Conservation (phyloP, 257 asterid species). For the Petunia axillaris region DNA sequence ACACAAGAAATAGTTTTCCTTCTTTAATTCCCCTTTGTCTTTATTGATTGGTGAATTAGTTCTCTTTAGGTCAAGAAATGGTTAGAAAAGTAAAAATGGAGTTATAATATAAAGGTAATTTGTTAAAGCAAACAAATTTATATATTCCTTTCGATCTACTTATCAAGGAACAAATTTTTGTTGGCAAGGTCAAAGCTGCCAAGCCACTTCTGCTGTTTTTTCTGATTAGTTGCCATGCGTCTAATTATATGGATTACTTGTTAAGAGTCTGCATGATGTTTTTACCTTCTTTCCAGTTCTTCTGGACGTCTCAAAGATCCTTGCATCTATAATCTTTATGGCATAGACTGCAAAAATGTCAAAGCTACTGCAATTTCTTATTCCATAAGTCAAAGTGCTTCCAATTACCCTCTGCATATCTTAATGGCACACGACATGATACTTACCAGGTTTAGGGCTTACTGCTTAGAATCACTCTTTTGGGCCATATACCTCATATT, state of each 20-base stretch:
- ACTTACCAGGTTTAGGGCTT: neutral
- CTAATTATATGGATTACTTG: neutral
- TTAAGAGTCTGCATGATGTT: neutral
- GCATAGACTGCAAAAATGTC: neutral
- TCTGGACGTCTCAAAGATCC: neutral
- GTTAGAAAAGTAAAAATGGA: neutral
- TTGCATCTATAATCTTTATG: neutral
- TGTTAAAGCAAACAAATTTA: neutral
- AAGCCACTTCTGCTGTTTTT: neutral
- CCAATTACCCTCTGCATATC: neutral
- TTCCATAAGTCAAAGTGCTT: neutral
- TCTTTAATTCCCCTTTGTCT: neutral
- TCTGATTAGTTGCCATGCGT: neutral
- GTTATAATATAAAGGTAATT: neutral
- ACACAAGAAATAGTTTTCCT: neutral
- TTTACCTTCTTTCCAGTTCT: neutral
- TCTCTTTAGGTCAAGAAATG: constrained; percentile 2
- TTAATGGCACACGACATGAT: neutral
- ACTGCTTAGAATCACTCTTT: neutral
- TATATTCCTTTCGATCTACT: neutral
- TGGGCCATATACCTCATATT: neutral
- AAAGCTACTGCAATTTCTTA: neutral
- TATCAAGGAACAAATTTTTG: neutral
- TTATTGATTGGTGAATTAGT: neutral
- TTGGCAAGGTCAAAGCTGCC: neutral